A percentile compares a stretch with the other conserved stretches of the same genome.
Evolutionary conservation across 495 filamentous ascomycete genomes (phyloP).

Genomic region (Recurvomyces mirabilis): DNA sequence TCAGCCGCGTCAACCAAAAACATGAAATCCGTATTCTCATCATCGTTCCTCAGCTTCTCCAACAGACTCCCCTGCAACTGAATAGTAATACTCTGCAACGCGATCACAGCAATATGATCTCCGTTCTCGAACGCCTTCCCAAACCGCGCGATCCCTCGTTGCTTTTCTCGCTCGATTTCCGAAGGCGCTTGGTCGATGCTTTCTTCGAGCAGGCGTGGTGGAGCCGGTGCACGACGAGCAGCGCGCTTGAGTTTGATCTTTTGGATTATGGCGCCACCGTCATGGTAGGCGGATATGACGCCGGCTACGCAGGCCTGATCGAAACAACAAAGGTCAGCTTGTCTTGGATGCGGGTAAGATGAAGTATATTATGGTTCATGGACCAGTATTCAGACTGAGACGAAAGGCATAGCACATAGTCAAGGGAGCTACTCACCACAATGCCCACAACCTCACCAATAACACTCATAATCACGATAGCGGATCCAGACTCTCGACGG

Average conservation of each 20-base stretch:
- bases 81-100: constrained; percentile 18
- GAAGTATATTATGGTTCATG: no score
- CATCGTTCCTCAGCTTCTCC: constrained; percentile 12
- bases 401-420: no score
- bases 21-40: constrained; percentile 7
- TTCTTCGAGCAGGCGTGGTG: constrained; percentile 13
- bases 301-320: constrained; percentile 18
- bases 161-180: constrained; percentile 16
- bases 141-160: constrained; percentile 14
- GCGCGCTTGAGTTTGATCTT: constrained; percentile 13
- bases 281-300: constrained; percentile 12
- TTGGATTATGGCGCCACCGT: constrained; percentile 13
- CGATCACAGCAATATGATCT: constrained; percentile 17
- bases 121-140: constrained; percentile 16
- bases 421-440: constrained; percentile 13
- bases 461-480: constrained; percentile 4
- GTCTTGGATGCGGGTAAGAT: no score
- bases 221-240: constrained; percentile 12
- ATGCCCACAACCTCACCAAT: constrained; percentile 10
- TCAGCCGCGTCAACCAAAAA: constrained; percentile 16
- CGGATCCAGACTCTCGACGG: no score
- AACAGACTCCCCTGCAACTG: constrained; percentile 15
- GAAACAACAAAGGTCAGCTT: no score
- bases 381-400: no score
- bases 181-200: constrained; percentile 10